phyloP scores from a whole-genome alignment of 768 basidiomycete genomes.

The Lenzites betulinus region DNA sequence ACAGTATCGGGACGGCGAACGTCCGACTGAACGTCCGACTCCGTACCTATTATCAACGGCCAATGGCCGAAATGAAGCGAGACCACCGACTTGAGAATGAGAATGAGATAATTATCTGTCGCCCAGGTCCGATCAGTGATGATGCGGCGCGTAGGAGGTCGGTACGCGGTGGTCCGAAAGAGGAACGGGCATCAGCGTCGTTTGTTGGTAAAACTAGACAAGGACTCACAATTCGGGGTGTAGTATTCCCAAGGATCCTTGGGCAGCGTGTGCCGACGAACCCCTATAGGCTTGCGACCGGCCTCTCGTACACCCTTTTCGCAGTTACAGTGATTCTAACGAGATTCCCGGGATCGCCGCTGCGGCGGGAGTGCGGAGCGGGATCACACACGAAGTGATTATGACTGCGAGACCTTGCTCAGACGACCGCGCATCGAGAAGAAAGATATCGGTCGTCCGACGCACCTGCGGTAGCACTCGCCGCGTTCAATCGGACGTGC shows the following conservation, averaged over 20 bases:
- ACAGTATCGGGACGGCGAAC: background rate
- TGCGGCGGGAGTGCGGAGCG: background rate
- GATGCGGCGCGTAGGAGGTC: slow-evolving; percentile 4
- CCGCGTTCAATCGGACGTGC: background rate
- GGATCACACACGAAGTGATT: background rate
- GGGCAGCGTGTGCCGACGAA: too few relatives aligned
- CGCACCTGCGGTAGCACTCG: background rate
- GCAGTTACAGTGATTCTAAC: background rate
- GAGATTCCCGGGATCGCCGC: slow-evolving; percentile 2
- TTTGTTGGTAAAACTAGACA: too few relatives aligned
- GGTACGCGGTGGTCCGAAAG: background rate
- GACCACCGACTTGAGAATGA: background rate
- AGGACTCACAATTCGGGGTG: too few relatives aligned
- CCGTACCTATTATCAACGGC: too few relatives aligned
- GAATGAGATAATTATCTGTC: slow-evolving; percentile 4
- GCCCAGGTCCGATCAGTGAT: slow-evolving; percentile 15
- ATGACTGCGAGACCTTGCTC: background rate
- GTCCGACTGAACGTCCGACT: background rate
- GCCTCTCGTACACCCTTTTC: too few relatives aligned
- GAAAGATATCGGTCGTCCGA: slow-evolving; percentile 1
- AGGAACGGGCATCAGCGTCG: background rate
- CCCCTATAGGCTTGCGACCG: too few relatives aligned
- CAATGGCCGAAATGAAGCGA: background rate
- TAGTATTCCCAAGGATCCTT: too few relatives aligned
- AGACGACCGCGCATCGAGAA: background rate